phyloP scores from a whole-genome alignment of 1,139 yeast species.

The Blastobotrys capitulatus region DNA sequence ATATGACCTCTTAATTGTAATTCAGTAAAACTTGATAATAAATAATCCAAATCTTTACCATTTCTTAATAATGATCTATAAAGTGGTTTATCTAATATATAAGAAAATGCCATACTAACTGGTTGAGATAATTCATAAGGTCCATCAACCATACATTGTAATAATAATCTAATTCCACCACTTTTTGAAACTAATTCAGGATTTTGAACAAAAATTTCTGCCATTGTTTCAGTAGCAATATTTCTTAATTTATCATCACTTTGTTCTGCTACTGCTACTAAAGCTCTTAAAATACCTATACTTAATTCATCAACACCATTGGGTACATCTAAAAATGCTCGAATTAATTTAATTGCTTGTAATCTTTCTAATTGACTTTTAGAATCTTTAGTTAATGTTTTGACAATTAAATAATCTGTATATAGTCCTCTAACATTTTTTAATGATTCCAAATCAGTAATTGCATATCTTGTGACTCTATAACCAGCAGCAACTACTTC shows the following conservation, averaged over 20 bases:
- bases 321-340: conserved; percentile 55
- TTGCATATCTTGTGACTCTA: conserved; percentile 61
- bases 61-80: conserved; percentile 53
- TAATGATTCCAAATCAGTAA: conserved; percentile 51
- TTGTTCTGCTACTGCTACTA: conserved; percentile 66
- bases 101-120: conserved; percentile 51
- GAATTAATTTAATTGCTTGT: conserved; percentile 69
- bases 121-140: conserved; percentile 52
- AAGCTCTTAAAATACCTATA: conserved; percentile 62
- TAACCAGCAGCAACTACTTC: conserved; percentile 74
- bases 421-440: conserved; percentile 41
- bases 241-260: conserved; percentile 51
- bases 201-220: conserved; percentile 58
- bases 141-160: conserved; percentile 58
- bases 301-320: conserved; percentile 54
- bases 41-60: conserved; percentile 58
- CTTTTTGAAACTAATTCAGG: conserved; percentile 59
- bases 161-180: conserved; percentile 59
- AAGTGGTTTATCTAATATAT: conserved; percentile 54
- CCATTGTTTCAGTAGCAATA: conserved; percentile 60
- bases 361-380: conserved; percentile 59
- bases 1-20: conserved; percentile 42
- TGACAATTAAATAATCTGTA: conserved; percentile 57
- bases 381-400: conserved; percentile 55
- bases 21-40: conserved; percentile 65